phyloP scores from a whole-genome alignment of 2,329 filamentous ascomycete species.

The Hymenoscyphus occultus region DNA sequence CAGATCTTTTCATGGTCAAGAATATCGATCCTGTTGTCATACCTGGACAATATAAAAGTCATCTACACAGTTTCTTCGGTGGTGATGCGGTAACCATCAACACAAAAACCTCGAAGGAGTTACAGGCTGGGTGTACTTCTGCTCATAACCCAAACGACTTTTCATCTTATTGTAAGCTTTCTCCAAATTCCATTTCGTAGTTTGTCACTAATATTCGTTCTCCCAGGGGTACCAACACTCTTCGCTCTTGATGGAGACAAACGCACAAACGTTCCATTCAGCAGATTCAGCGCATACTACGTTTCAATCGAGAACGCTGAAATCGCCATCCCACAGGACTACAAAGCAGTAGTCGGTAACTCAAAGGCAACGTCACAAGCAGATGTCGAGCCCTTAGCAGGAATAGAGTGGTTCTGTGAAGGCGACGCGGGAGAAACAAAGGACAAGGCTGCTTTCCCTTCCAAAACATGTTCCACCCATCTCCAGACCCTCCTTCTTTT shows the following conservation, averaged over 20 bases:
- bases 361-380: slow-evolving; percentile 37
- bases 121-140: slow-evolving; percentile 45
- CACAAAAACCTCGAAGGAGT: slow-evolving; percentile 37
- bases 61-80: slow-evolving; percentile 46
- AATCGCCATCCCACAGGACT: slow-evolving; percentile 44
- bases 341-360: slow-evolving; percentile 43
- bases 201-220: background rate
- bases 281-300: slow-evolving; percentile 48
- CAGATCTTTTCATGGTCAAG: slow-evolving; percentile 41
- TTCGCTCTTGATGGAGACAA: slow-evolving; percentile 37
- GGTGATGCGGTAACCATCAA: slow-evolving; percentile 42
- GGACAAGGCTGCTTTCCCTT: slow-evolving; percentile 35
- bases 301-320: slow-evolving; percentile 42
- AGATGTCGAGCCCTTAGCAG: slow-evolving; percentile 34
- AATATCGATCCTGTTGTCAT: slow-evolving; percentile 46
- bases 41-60: slow-evolving; percentile 41
- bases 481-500: slow-evolving; percentile 46
- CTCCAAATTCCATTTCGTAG: background rate
- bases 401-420: slow-evolving; percentile 41
- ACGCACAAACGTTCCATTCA: slow-evolving; percentile 37
- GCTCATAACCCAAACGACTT: slow-evolving; percentile 47
- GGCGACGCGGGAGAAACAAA: slow-evolving; percentile 27
- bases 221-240: slow-evolving; percentile 42
- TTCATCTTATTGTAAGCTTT: slow-evolving; percentile 42
- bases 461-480: slow-evolving; percentile 40